phyloP scores from a whole-genome alignment of 164 flowering plant species.

The Platanus orientalis region DNA sequence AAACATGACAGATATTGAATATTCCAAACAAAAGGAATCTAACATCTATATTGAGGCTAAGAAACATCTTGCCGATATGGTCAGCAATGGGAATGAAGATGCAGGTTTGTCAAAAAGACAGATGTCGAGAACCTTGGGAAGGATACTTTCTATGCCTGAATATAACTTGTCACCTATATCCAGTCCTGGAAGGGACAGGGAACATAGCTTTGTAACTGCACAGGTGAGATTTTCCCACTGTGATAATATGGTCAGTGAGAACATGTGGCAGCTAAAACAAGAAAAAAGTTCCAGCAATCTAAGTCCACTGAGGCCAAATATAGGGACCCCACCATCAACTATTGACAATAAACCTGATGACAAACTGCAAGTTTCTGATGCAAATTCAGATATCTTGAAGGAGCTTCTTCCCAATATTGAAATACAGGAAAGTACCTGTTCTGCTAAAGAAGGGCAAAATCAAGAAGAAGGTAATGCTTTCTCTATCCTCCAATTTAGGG shows the following conservation, averaged over 20 bases:
- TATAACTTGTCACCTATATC: slow-evolving; percentile 44
- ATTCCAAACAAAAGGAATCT: slow-evolving; percentile 36
- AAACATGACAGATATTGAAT: slow-evolving; percentile 11
- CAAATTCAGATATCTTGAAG: slow-evolving; percentile 15
- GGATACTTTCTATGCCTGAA: slow-evolving; percentile 66
- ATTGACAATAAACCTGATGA: slow-evolving; percentile 16
- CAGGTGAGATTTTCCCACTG: slow-evolving; percentile 34
- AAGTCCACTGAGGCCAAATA: slow-evolving; percentile 18
- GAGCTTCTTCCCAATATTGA: slow-evolving; percentile 16
- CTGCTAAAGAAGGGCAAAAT: slow-evolving; percentile 17
- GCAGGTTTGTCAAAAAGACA: slow-evolving; percentile 25
- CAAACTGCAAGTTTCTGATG: slow-evolving; percentile 15
- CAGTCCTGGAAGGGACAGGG: slow-evolving; percentile 55
- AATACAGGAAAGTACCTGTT: slow-evolving; percentile 15
- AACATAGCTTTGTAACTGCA: slow-evolving; percentile 24
- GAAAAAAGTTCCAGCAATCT: slow-evolving; percentile 18
- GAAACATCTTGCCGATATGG: slow-evolving; percentile 77
- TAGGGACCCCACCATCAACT: slow-evolving; percentile 18
- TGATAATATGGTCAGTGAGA: slow-evolving; percentile 23
- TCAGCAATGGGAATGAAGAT: slow-evolving; percentile 41
- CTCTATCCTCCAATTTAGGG: background rate
- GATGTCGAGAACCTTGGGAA: slow-evolving; percentile 52
- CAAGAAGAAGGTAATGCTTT: slow-evolving; percentile 48
- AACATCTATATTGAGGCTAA: slow-evolving; percentile 68
- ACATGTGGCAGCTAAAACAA: slow-evolving; percentile 13